A percentile compares a stretch with the other conserved stretches of the same genome.
phyloP scores from a whole-genome alignment of 495 filamentous ascomycete species.

The Talaromyces stipitatus region DNA sequence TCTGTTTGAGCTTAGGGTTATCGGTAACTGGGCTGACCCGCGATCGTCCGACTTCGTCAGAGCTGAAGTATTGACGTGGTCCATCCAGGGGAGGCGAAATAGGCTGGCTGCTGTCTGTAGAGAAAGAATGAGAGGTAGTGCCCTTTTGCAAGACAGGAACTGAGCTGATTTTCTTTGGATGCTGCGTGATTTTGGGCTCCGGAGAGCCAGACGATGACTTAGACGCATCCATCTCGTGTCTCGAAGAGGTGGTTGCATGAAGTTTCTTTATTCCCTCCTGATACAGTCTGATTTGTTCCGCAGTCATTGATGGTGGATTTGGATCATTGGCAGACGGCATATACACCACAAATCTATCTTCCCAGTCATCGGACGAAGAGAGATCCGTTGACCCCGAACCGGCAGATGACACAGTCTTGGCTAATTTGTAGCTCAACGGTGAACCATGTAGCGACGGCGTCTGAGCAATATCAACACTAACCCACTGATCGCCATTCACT shows the following conservation, averaged over 20 bases:
- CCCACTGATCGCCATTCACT: constrained; percentile 18
- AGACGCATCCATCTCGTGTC: constrained; percentile 7
- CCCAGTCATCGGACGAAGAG: constrained; percentile 17
- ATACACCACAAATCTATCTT: constrained; percentile 39
- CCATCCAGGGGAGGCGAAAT: neutral
- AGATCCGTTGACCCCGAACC: constrained; percentile 1
- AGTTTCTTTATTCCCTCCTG: constrained; percentile 31
- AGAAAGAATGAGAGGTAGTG: neutral
- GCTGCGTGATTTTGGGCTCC: constrained; percentile 5
- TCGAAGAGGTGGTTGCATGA: constrained; percentile 19
- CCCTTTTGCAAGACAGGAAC: constrained; percentile 4
- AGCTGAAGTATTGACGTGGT: constrained; percentile 27
- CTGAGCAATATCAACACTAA: constrained; percentile 12
- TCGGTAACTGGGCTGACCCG: constrained; percentile 35
- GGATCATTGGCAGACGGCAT: constrained; percentile 40
- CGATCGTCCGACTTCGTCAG: constrained; percentile 36
- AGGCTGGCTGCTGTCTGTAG: neutral
- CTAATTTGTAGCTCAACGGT: constrained; percentile 1
- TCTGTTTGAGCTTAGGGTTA: constrained; percentile 21
- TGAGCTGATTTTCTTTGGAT: constrained; percentile 7
- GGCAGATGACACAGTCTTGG: constrained; percentile 2
- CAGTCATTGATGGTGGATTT: constrained; percentile 33
- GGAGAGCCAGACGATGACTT: constrained; percentile 8
- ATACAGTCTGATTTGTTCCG: constrained; percentile 32
- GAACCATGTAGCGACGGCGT: constrained; percentile 12